phyloP scores from a whole-genome alignment of 1,284 basidiomycete species.

The Schizophyllum amplum region DNA sequence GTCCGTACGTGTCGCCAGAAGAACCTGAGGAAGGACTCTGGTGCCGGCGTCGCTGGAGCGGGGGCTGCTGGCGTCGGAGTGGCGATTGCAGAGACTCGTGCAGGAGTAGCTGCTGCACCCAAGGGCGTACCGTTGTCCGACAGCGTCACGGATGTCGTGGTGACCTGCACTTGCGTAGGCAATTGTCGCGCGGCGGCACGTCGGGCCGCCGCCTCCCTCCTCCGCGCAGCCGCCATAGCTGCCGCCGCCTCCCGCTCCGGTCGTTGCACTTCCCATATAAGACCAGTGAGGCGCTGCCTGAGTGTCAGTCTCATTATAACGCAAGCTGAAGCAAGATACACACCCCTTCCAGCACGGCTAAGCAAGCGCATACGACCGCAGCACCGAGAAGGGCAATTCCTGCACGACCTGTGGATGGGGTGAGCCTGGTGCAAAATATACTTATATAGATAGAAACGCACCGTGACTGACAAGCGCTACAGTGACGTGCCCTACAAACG shows the following conservation, averaged over 20 bases:
- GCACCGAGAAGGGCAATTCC: not conserved
- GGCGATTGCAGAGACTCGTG: not conserved
- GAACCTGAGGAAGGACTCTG: slow-evolving; percentile 34
- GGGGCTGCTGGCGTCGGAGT: not conserved
- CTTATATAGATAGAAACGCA: not conserved
- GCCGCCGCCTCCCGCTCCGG: not conserved
- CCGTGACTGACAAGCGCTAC: not conserved
- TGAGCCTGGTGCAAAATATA: not conserved
- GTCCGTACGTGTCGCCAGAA: slow-evolving; percentile 51
- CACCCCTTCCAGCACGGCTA: not conserved
- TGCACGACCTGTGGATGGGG: not conserved
- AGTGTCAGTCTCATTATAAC: not conserved
- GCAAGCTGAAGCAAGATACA: not conserved
- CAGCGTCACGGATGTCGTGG: not conserved
- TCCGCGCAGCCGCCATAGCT: not conserved
- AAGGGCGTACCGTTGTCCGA: not conserved
- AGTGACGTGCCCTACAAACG: not conserved
- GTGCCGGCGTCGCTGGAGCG: not conserved
- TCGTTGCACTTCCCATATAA: not conserved
- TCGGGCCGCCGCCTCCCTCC: not conserved
- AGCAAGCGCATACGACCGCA: not conserved
- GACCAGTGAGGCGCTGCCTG: not conserved
- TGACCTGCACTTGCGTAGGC: not conserved
- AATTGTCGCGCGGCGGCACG: not conserved
- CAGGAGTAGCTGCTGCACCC: not conserved